Evolutionary conservation across 805 yeast species (phyloP).

Genomic region (Suhomyces kilbournensis): DNA sequence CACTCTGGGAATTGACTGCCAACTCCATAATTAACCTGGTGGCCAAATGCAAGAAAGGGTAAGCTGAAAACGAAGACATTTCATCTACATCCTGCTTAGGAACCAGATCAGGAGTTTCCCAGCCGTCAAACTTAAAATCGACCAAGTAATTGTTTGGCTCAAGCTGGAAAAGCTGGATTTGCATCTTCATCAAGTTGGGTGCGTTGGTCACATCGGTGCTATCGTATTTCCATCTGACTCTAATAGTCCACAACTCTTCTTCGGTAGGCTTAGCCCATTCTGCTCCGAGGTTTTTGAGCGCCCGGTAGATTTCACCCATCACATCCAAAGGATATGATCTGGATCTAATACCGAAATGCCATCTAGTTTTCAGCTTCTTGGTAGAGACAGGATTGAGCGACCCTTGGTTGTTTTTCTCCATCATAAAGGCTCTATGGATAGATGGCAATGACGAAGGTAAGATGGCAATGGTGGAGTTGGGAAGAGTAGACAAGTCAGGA

Average conservation of each 20-base stretch:
- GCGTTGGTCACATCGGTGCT: slow-evolving; percentile 33
- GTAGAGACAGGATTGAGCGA: slow-evolving; percentile 54
- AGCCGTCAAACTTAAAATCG: slow-evolving; percentile 96
- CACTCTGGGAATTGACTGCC: slow-evolving; percentile 85
- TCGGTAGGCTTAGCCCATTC: slow-evolving; percentile 97
- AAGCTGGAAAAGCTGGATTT: slow-evolving; percentile 89
- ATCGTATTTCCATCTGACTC: slow-evolving; percentile 86
- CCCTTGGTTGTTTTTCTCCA: slow-evolving; percentile 40
- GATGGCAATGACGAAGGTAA: slow-evolving; percentile 93
- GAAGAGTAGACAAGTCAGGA: slow-evolving; percentile 49
- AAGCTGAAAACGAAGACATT: slow-evolving; percentile 88
- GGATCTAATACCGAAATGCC: slow-evolving; percentile 98
- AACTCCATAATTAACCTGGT: slow-evolving; percentile 92
- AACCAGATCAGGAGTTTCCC: slow-evolving; percentile 58
- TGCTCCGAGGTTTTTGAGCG: slow-evolving; percentile 88
- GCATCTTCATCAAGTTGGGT: slow-evolving; percentile 92
- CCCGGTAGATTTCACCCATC: slow-evolving; percentile 97
- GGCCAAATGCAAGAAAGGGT: slow-evolving; percentile 90
- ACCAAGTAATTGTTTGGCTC: slow-evolving; percentile 95
- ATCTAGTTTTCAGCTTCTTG: slow-evolving; percentile 88
- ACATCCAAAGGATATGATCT: slow-evolving; percentile 96
- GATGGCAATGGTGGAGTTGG: slow-evolving; percentile 83
- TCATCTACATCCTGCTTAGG: slow-evolving; percentile 53
- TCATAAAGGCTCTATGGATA: slow-evolving; percentile 91
- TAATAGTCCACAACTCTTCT: slow-evolving; percentile 93